A percentile compares a stretch with the other conserved stretches of the same genome.
Evolutionary conservation across 768 basidiomycete species (phyloP).

Genomic region (Rhizopogon roseolus): DNA sequence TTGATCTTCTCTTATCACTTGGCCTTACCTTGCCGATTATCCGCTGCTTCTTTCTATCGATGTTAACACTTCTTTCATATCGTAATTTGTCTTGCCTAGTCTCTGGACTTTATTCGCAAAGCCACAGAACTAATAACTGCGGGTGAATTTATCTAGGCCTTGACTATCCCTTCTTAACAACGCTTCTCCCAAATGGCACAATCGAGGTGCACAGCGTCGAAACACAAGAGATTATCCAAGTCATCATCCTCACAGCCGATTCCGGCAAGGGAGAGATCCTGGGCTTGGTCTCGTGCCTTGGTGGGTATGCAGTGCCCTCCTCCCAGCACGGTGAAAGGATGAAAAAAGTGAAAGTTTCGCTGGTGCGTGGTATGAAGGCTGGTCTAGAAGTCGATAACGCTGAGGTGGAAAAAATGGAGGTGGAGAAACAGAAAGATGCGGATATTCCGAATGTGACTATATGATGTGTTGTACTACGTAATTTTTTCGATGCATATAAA

Average conservation of each 20-base stretch:
- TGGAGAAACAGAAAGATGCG: not conserved
- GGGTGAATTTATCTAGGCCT: constrained; percentile 41
- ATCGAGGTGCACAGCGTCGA: constrained; percentile 81
- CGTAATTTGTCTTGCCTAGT: not conserved
- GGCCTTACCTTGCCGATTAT: not conserved
- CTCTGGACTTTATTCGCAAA: no score
- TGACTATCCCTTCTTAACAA: constrained; percentile 77
- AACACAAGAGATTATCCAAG: constrained; percentile 67
- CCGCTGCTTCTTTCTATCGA: not conserved
- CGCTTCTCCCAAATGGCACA: constrained; percentile 73
- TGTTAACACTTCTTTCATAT: not conserved
- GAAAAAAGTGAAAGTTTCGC: constrained; percentile 24
- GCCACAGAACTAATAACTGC: not conserved
- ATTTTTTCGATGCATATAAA: no score
- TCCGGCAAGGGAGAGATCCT: constrained; percentile 17
- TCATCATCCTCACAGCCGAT: constrained; percentile 51
- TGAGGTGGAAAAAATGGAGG: not conserved
- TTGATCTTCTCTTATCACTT: constrained; percentile 1
- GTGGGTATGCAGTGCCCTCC: constrained; percentile 40
- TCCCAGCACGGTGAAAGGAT: constrained; percentile 36
- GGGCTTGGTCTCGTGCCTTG: constrained; percentile 24
- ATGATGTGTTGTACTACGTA: not conserved
- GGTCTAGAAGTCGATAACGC: not conserved
- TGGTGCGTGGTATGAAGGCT: constrained; percentile 16
- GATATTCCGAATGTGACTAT: constrained; percentile 17